Evolutionary conservation across 352 stramenopile species (phyloP).

Genomic region (Pythium insidiosum): DNA sequence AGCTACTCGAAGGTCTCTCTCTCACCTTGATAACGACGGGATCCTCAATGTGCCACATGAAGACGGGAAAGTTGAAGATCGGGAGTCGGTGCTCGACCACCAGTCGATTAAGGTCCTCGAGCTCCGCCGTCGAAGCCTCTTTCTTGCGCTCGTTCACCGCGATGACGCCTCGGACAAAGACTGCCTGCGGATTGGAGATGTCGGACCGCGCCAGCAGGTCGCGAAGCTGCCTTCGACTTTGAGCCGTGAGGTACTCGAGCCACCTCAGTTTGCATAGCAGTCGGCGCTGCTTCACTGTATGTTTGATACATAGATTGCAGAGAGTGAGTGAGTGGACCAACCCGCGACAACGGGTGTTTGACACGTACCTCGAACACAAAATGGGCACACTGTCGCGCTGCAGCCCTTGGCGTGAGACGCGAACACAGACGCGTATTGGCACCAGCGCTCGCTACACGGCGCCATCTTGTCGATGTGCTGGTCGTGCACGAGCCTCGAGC

Average conservation of each 20-base stretch:
- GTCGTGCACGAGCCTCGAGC: slow-evolving; percentile 10
- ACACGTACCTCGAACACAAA: slow-evolving; percentile 28
- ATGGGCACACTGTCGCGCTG: slow-evolving; percentile 10
- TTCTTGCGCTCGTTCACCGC: slow-evolving; percentile 17
- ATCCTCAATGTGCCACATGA: slow-evolving; percentile 25
- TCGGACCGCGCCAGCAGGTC: slow-evolving; percentile 1
- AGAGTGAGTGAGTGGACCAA: too few relatives aligned
- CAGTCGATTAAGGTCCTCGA: slow-evolving; percentile 23
- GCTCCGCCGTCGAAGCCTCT: slow-evolving; percentile 11
- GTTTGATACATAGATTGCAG: not conserved
- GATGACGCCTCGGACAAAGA: slow-evolving; percentile 21
- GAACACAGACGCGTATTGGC: slow-evolving; percentile 16
- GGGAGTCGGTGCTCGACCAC: slow-evolving; percentile 19
- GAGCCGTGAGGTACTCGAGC: slow-evolving; percentile 10
- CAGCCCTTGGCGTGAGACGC: slow-evolving; percentile 21
- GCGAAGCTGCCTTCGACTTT: slow-evolving; percentile 11
- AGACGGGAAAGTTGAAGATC: slow-evolving; percentile 32
- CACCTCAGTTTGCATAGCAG: slow-evolving; percentile 14
- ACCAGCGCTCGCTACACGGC: slow-evolving; percentile 15
- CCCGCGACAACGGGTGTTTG: too few relatives aligned
- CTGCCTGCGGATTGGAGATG: slow-evolving; percentile 5
- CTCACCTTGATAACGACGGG: slow-evolving; percentile 33
- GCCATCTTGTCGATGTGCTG: slow-evolving; percentile 10
- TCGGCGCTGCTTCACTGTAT: slow-evolving; percentile 13
- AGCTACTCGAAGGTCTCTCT: too few relatives aligned